These are phyloP conservation scores for Agarophyton chilense DNA, from an alignment of 23 red algal species.

Conservation along the genomic window DNA sequence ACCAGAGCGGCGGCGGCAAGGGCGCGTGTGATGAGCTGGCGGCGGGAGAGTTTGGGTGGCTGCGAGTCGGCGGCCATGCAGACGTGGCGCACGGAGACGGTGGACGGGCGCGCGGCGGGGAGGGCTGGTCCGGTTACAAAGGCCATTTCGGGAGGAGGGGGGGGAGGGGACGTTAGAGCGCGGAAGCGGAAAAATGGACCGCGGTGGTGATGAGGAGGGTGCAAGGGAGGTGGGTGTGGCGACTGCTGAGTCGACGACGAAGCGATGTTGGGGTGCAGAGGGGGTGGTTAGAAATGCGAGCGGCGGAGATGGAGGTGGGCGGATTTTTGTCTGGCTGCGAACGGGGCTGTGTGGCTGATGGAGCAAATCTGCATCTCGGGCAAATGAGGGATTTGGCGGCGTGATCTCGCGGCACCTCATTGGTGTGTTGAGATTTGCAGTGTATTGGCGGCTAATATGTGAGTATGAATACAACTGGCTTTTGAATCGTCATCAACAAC, in stretches of 20 bases:
- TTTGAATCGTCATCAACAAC: not conserved
- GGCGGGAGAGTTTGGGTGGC: slow-evolving; percentile 18
- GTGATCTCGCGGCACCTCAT: slow-evolving; percentile 27
- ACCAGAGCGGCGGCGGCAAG: slow-evolving; percentile 59
- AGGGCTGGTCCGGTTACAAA: slow-evolving; percentile 64
- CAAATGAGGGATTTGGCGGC: not conserved
- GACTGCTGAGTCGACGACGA: not conserved
- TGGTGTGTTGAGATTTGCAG: not conserved
- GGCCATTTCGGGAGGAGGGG: slow-evolving; percentile 22
- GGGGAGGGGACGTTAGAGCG: not conserved
- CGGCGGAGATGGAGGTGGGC: not conserved
- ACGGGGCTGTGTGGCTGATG: not conserved
- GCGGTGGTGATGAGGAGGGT: not conserved
- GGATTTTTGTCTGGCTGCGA: not conserved
- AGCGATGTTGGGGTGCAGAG: not conserved
- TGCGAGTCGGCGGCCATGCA: slow-evolving; percentile 30
- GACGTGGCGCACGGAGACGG: not conserved
- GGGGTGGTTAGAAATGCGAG: not conserved
- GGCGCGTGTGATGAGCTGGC: slow-evolving; percentile 23
- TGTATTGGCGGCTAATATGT: too few species aligned
- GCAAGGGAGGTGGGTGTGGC: not conserved
- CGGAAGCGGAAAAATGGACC: not conserved
- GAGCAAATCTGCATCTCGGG: not conserved
- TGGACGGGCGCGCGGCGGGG: slow-evolving; percentile 12
- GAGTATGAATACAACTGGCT: not conserved